These are phyloP conservation scores for Globisporangium spinosum DNA, from an alignment of 352 stramenopile species.

Conservation along the genomic window DNA sequence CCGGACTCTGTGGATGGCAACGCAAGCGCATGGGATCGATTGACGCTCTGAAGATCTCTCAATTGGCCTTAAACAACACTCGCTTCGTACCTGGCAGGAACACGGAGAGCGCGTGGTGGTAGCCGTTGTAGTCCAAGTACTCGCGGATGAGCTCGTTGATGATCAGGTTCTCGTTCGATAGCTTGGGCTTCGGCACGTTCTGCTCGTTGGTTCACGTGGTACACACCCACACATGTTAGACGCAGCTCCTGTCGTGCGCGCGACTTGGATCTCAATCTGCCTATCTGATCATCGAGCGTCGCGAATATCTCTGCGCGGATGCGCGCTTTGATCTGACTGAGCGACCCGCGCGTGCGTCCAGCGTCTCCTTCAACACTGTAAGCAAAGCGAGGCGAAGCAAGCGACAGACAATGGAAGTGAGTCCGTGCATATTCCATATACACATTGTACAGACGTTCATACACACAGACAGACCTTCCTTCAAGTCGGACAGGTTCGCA, in stretches of 20 bases:
- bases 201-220: conserved; percentile 2
- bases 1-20: conserved; percentile 51
- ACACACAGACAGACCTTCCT: conserved; percentile 31
- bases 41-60: neutral
- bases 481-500: conserved; percentile 54
- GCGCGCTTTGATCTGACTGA: conserved; percentile 81
- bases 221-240: neutral
- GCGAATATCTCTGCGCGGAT: conserved; percentile 85
- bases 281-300: conserved; percentile 75
- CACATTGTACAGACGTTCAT: neutral
- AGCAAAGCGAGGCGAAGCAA: neutral
- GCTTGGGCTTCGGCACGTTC: conserved; percentile 61
- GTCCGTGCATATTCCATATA: neutral
- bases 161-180: conserved; percentile 91
- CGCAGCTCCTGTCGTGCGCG: neutral
- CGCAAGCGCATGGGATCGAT: neutral
- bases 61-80: neutral
- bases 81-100: conserved; percentile 57
- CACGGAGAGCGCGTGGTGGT: conserved; percentile 85
- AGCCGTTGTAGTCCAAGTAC: conserved; percentile 94
- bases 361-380: conserved; percentile 79
- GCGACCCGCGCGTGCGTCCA: conserved; percentile 66
- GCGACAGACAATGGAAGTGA: neutral
- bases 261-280: neutral
- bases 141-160: conserved; percentile 94